Evolutionary conservation across 2,329 filamentous ascomycete genomes (phyloP), one percentile per base, ranked within the genome.

Genomic region (Moelleriella libera): DNA sequence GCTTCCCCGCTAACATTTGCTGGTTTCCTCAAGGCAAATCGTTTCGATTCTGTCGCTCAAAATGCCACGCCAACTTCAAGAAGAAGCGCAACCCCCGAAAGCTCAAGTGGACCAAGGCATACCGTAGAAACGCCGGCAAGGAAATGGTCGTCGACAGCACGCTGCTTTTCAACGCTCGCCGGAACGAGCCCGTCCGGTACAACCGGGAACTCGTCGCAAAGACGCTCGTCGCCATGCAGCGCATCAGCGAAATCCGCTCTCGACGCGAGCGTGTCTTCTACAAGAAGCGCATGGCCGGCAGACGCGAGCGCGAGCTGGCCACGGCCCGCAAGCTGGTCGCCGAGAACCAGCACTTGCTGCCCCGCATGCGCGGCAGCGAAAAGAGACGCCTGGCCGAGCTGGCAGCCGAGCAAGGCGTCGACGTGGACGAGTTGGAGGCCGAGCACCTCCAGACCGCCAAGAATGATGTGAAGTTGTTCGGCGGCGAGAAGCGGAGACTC

Each of bases 61-160:
- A 79, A 65, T 79, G 76, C 64, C 75, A 76, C 63, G 71, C 71
- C 59, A 83, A 81, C 66, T 94, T 94, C 79, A 92, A 94, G 71
- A 94, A 94, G 87, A 95, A 95, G 84, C 83, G 92, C 56, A 96
- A 97, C 70, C 89, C 90, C 37, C 82, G 90, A 64, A 95, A 96
- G 68, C 79, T 97, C 58, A 92, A 88, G 68, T 96, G 90, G 92
- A 96, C 90, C 52, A 95, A 96, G 75, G 82, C 87, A 46, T 90
- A 89, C 76, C 84, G 88, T 61, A 83, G 83, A 63, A 64, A 63
- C 14, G 83, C 85, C 49, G 87, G 87, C 70, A 94, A 88, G 71
- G 76, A 81, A 63, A 80, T 94, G 87, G 85, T 86, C 49, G 89
- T 97, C 67, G 92, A 98, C 75, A 85, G 80, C 59, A 95, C 90